Evolutionary conservation across 768 basidiomycete species (phyloP).

Genomic region (Ramaria sp.): DNA sequence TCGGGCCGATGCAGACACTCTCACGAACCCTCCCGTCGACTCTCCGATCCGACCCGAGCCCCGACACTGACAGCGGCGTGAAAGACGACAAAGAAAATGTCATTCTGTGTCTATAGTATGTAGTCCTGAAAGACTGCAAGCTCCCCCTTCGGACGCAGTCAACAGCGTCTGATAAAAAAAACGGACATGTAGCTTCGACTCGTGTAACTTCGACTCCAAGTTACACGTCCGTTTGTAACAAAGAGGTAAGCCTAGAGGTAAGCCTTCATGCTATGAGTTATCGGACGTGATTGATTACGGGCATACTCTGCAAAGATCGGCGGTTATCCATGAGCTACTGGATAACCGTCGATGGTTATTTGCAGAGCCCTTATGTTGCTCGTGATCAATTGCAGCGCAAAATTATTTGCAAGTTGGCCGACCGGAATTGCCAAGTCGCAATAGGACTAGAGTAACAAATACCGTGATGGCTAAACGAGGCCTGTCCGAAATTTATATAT

Average conservation of each 20-base stretch:
- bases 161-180: no score
- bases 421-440: background rate
- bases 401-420: background rate
- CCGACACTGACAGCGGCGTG: conserved; percentile 41
- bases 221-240: no score
- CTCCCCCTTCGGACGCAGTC: background rate
- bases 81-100: background rate
- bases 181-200: no score
- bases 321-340: no score
- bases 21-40: background rate
- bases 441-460: no score
- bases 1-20: background rate
- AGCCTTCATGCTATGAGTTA: no score
- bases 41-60: conserved; percentile 9
- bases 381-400: background rate
- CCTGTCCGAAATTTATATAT: no score
- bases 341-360: no score
- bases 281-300: no score
- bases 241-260: no score
- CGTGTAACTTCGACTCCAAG: background rate
- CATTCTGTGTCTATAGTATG: background rate
- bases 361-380: background rate
- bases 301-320: no score
- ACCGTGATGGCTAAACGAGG: no score
- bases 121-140: background rate